Conservation (phyloP, 768 basidiomycete species). For the Russula griseocarnosa region DNA sequence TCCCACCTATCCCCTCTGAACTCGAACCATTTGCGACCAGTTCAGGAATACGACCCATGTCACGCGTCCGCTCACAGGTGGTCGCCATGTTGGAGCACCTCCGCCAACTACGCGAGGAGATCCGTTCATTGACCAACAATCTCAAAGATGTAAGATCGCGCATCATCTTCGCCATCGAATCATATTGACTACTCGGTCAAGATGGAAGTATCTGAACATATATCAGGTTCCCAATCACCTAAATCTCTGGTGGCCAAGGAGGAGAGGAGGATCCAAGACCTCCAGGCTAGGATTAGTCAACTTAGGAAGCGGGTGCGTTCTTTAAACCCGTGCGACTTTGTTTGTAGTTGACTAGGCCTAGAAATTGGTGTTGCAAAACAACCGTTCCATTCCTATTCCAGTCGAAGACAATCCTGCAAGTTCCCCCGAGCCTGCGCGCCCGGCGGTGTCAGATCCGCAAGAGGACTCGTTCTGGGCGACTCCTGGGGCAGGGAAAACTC, state of each 20-base stretch:
- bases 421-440: conserved; percentile 28
- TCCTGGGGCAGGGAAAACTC: conserved; percentile 51
- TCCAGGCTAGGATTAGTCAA: conserved; percentile 43
- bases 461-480: conserved; percentile 66
- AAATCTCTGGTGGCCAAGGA: conserved; percentile 38
- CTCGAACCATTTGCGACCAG: conserved; percentile 9
- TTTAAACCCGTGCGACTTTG: background rate
- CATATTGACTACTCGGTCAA: conserved; percentile 30
- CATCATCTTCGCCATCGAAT: background rate
- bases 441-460: conserved; percentile 33
- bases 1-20: background rate
- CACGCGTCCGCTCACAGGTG: conserved; percentile 44
- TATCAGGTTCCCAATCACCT: conserved; percentile 31
- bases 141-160: conserved; percentile 40
- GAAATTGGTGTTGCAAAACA: conserved; percentile 34
- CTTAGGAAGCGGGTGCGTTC: conserved; percentile 39
- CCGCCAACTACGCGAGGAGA: conserved; percentile 37
- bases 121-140: conserved; percentile 36
- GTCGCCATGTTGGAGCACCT: conserved; percentile 40
- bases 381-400: conserved; percentile 21
- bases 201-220: conserved; percentile 30
- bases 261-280: conserved; percentile 41
- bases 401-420: conserved; percentile 30
- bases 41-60: conserved; percentile 46
- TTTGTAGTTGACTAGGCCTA: conserved; percentile 15